These are phyloP conservation scores for Salix caprea DNA, from an alignment of 345 rosid species.

Conservation along the genomic window DNA sequence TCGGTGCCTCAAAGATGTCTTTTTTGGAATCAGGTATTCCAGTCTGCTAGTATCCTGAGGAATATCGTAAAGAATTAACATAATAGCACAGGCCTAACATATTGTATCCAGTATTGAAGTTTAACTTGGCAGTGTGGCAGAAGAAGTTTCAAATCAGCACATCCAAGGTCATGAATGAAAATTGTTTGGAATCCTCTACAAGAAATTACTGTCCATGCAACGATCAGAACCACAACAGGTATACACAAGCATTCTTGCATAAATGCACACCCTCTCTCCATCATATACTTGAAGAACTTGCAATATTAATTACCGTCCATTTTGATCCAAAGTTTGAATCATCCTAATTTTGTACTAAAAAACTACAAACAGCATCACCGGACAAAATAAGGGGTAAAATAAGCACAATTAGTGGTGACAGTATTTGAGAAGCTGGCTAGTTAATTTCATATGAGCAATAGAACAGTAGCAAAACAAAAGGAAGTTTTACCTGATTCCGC, in stretches of 20 bases:
- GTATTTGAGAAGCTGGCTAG: neutral
- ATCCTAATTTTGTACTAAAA: neutral
- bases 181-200: no score
- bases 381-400: neutral
- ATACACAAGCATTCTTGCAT: no score
- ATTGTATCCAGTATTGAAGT: neutral
- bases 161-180: no score
- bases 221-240: no score
- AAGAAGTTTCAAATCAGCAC: no score
- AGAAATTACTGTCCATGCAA: no score
- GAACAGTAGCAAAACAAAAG: neutral
- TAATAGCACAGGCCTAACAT: neutral
- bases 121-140: no score
- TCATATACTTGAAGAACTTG: no score
- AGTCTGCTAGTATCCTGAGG: conserved; percentile 77
- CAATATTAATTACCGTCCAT: no score
- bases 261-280: no score
- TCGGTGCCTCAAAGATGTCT: conserved; percentile 81
- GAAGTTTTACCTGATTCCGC: conserved; percentile 67
- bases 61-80: neutral
- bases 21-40: conserved; percentile 87
- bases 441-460: neutral
- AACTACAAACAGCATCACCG: neutral
- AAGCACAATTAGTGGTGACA: neutral
- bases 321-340: neutral